Percentiles rank a stretch among this genome's conserved stretches.
Evolutionary conservation across 78 protist species (phyloP).

Genomic region (Tieghemostelium lacteum): DNA sequence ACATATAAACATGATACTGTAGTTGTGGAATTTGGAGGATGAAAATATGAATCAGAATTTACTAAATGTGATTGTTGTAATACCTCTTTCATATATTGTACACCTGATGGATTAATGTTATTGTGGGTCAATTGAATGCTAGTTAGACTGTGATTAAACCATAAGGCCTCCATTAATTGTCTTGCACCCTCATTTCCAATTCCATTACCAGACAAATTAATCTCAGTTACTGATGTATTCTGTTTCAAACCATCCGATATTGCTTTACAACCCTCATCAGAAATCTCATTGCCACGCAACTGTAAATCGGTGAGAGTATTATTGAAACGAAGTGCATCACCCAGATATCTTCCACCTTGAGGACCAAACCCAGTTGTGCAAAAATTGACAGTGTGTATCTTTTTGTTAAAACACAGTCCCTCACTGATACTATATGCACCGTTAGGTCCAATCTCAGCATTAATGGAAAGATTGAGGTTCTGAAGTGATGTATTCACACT

Average conservation of each 20-base stretch:
- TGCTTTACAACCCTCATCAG: constrained; percentile 51
- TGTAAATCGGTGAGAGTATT: constrained; percentile 47
- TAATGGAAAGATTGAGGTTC: constrained; percentile 55
- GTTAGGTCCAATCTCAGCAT: constrained; percentile 46
- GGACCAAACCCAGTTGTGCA: constrained; percentile 77
- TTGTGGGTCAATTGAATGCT: constrained; percentile 28
- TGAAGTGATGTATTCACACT: constrained; percentile 12
- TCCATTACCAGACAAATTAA: constrained; percentile 67
- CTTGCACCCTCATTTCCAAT: constrained; percentile 65
- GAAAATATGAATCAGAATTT: constrained; percentile 23
- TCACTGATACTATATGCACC: constrained; percentile 12
- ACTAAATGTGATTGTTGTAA: background rate
- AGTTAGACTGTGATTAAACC: constrained; percentile 23
- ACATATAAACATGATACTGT: constrained; percentile 26
- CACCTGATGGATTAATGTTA: constrained; percentile 33
- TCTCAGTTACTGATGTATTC: constrained; percentile 33
- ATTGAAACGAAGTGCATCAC: constrained; percentile 45
- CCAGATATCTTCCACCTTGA: constrained; percentile 51
- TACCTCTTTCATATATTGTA: constrained; percentile 36
- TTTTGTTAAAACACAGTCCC: constrained; percentile 31
- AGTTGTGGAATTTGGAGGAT: constrained; percentile 66
- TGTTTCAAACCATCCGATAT: constrained; percentile 34
- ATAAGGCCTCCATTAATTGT: constrained; percentile 20
- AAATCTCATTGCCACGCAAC: constrained; percentile 72
- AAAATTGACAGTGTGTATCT: background rate